phyloP scores from a whole-genome alignment of 441 rosid genomes.

The Eugenia klotzschiana region DNA sequence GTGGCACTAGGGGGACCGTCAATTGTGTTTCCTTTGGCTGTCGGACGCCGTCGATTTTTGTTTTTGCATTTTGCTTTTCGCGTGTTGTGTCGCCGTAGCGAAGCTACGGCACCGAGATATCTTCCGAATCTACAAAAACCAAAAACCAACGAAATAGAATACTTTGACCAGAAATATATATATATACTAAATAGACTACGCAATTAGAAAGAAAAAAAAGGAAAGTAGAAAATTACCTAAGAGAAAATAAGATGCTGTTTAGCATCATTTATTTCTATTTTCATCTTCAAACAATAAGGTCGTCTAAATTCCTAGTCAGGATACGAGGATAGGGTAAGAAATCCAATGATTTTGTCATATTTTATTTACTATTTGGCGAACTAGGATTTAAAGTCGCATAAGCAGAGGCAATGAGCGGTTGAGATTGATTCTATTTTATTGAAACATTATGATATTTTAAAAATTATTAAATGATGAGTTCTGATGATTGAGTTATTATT shows the following conservation, averaged over 20 bases:
- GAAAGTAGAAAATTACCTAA: background rate
- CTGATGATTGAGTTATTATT: no score
- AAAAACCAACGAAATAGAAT: background rate
- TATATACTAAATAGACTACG: background rate
- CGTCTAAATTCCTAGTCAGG: no score
- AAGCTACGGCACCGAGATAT: background rate
- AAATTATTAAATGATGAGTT: no score
- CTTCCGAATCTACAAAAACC: background rate
- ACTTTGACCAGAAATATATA: no score
- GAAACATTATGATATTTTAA: no score
- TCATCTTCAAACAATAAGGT: background rate
- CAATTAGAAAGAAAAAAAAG: background rate
- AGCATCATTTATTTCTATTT: background rate
- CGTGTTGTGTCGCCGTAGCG: background rate
- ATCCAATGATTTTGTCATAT: no score
- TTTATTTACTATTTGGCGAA: no score
- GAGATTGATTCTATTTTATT: no score
- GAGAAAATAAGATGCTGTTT: background rate
- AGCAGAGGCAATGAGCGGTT: no score
- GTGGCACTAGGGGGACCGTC: background rate
- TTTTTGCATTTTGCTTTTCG: background rate
- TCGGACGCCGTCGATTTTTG: background rate
- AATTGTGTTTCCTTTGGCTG: background rate
- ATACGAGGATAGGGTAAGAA: no score
- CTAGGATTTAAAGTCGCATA: no score